phyloP scores from a whole-genome alignment of 352 stramenopile genomes.

The Pseudoperonospora humuli region DNA sequence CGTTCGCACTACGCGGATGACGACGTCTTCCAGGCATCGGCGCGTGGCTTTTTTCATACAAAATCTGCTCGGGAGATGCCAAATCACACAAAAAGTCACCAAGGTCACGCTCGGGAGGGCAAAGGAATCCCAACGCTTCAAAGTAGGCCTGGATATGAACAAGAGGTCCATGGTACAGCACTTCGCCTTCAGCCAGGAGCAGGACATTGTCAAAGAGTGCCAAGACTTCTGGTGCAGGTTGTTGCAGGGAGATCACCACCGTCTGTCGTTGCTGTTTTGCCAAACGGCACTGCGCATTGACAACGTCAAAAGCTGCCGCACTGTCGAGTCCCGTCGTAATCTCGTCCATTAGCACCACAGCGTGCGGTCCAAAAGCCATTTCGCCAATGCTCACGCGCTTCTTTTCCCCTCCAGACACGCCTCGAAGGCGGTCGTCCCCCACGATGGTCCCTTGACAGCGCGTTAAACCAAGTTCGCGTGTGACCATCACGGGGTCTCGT shows the following conservation, averaged over 20 bases:
- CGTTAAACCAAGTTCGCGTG: conserved; percentile 31
- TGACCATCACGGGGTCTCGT: conserved; percentile 17
- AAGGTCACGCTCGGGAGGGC: conserved; percentile 31
- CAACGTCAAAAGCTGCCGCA: conserved; percentile 38
- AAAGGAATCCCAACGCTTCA: conserved; percentile 50
- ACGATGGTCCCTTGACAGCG: conserved; percentile 51
- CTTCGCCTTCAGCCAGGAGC: conserved; percentile 76
- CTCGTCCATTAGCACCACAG: conserved; percentile 40
- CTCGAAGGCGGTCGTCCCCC: conserved; percentile 41
- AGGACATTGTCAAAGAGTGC: conserved; percentile 90
- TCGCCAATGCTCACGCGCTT: conserved; percentile 88
- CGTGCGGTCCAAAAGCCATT: conserved; percentile 70
- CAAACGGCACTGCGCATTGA: conserved; percentile 27
- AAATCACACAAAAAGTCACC: conserved; percentile 47
- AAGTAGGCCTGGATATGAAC: conserved; percentile 72
- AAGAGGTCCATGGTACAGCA: conserved; percentile 83
- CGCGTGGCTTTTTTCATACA: conserved; percentile 23
- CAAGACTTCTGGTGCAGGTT: conserved; percentile 88
- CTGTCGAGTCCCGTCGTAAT: conserved; percentile 46
- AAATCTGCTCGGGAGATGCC: conserved; percentile 29
- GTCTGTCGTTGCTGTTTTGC: conserved; percentile 38
- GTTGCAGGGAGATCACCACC: conserved; percentile 67
- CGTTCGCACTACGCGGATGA: conserved; percentile 24
- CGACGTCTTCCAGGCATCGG: conserved; percentile 23
- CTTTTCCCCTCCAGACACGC: conserved; percentile 82